Evolutionary conservation across 805 yeast genomes (phyloP).

Genomic region (Candida odintsovae): DNA sequence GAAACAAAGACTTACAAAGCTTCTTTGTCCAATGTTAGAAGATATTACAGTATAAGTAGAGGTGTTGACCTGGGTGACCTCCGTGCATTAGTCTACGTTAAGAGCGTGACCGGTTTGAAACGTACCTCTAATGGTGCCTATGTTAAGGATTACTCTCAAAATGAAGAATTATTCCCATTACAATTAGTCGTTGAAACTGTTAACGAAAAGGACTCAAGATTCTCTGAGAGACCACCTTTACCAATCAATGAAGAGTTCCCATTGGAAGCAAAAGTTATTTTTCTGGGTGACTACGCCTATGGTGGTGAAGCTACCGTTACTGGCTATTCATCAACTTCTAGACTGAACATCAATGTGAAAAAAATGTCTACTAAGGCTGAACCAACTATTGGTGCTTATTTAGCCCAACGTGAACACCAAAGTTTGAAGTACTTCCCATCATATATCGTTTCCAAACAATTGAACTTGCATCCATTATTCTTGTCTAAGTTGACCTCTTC

Average conservation of each 20-base stretch:
- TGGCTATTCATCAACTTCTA: conserved; percentile 45
- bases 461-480: conserved; percentile 56
- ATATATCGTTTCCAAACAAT: conserved; percentile 51
- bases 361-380: conserved; percentile 43
- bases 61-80: conserved; percentile 59
- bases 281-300: conserved; percentile 81
- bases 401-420: conserved; percentile 52
- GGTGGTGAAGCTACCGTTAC: conserved; percentile 71
- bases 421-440: conserved; percentile 60
- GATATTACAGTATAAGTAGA: conserved; percentile 41
- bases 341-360: conserved; percentile 49
- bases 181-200: conserved; percentile 77
- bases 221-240: conserved; percentile 60
- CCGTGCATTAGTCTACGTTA: conserved; percentile 60
- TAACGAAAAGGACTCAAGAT: conserved; percentile 68
- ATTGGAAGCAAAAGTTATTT: conserved; percentile 59
- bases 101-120: conserved; percentile 69
- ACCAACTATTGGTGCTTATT: conserved; percentile 57
- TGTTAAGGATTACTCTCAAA: conserved; percentile 59
- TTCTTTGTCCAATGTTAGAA: conserved; percentile 33
- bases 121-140: conserved; percentile 70
- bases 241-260: conserved; percentile 86
- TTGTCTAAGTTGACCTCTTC: conserved; percentile 76
- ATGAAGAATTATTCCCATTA: conserved; percentile 59
- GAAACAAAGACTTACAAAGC: conserved; percentile 43